Evolutionary conservation across 2,329 filamentous ascomycete genomes (phyloP).

Genomic region (Teratosphaeria epicoccoides): DNA sequence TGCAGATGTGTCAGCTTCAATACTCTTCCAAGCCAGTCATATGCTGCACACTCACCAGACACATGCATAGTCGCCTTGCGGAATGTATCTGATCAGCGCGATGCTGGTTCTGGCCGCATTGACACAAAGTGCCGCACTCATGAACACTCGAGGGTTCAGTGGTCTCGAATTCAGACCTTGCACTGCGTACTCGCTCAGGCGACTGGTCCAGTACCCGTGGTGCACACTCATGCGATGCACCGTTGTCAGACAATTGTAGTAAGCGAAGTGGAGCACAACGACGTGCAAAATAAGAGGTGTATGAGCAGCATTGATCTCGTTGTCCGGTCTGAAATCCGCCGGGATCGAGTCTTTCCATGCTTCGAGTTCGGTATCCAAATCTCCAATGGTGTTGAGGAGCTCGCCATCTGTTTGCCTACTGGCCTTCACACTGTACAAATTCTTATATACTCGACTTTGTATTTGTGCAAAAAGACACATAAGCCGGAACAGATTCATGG

Average conservation of each 20-base stretch:
- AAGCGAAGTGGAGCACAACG: slow-evolving; percentile 88
- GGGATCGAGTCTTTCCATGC: slow-evolving; percentile 96
- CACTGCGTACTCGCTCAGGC: slow-evolving; percentile 88
- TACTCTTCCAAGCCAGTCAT: neutral
- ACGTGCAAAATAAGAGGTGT: slow-evolving; percentile 90
- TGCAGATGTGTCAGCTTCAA: slow-evolving; percentile 17
- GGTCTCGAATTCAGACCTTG: slow-evolving; percentile 85
- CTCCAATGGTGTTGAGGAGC: slow-evolving; percentile 86
- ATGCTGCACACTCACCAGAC: slow-evolving; percentile 63
- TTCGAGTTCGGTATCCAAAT: slow-evolving; percentile 72
- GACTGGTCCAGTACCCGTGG: slow-evolving; percentile 95
- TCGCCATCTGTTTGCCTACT: slow-evolving; percentile 87
- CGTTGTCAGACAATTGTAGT: slow-evolving; percentile 95
- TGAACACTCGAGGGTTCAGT: slow-evolving; percentile 87
- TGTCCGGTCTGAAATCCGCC: slow-evolving; percentile 89
- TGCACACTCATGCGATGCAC: slow-evolving; percentile 98
- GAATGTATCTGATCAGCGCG: slow-evolving; percentile 88
- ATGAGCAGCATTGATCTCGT: slow-evolving; percentile 88
- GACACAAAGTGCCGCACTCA: slow-evolving; percentile 84
- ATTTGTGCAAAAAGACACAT: slow-evolving; percentile 90
- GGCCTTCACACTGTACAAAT: slow-evolving; percentile 84
- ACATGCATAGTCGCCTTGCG: slow-evolving; percentile 86
- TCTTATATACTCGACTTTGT: slow-evolving; percentile 87
- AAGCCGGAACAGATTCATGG: slow-evolving; percentile 87
- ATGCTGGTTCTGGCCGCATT: slow-evolving; percentile 88